phyloP scores from a whole-genome alignment of 257 asterid genomes.

The Leonotis leonurus region DNA sequence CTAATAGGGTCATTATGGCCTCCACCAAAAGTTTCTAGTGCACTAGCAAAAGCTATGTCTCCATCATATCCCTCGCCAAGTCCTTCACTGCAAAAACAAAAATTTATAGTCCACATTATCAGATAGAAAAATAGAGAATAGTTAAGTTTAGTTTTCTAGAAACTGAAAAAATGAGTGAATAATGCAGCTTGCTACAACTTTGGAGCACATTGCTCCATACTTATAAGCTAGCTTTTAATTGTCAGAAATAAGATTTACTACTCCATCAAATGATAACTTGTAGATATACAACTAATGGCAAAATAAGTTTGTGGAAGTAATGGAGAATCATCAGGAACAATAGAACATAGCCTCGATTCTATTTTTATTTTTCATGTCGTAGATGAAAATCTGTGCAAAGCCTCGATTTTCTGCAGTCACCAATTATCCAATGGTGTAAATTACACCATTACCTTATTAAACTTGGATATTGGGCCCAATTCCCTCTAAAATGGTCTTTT shows the following conservation, averaged over 20 bases:
- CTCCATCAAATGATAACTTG: neutral
- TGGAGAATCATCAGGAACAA: neutral
- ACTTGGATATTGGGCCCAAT: no score
- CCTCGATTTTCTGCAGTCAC: neutral
- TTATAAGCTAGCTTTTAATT: neutral
- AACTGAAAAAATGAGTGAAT: slow-evolving; percentile 4
- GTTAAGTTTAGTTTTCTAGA: neutral
- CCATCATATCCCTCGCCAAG: slow-evolving; percentile 99
- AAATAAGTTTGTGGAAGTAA: neutral
- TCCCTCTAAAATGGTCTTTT: no score
- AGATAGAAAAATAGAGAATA: neutral
- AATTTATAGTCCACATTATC: slow-evolving; percentile 10
- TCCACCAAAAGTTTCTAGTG: slow-evolving; percentile 93
- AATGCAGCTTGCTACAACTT: neutral
- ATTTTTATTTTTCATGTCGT: neutral
- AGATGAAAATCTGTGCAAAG: neutral
- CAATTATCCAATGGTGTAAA: neutral
- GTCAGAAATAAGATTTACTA: neutral
- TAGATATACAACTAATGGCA: neutral
- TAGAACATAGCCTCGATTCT: neutral
- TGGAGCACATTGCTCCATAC: neutral
- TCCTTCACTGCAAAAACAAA: slow-evolving; percentile 69
- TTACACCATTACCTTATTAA: neutral
- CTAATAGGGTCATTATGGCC: slow-evolving; percentile 99
- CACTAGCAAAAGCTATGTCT: slow-evolving; percentile 95